These are phyloP conservation scores for Phytophthora sp. DNA, from an alignment of 352 stramenopile species.

Conservation along the genomic window DNA sequence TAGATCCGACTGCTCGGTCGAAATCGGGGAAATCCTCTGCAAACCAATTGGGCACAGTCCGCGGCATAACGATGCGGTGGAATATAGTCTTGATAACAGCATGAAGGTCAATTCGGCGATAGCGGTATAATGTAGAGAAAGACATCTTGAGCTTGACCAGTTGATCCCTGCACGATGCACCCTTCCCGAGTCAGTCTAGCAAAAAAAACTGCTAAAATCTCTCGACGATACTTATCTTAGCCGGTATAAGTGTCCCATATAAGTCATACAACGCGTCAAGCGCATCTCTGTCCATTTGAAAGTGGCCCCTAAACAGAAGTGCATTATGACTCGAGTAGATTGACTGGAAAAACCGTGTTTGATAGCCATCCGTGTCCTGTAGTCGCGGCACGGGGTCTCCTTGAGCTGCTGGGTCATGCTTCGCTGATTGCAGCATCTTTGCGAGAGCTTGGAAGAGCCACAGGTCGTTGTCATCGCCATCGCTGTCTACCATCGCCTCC, in stretches of 20 bases:
- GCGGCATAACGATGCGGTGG: not conserved
- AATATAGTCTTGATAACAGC: not conserved
- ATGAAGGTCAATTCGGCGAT: not conserved
- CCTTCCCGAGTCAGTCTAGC: not conserved
- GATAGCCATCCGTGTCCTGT: not conserved
- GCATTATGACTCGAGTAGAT: not conserved
- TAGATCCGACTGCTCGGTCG: constrained; percentile 3
- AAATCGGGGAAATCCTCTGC: constrained; percentile 1
- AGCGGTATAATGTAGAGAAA: constrained; percentile 1
- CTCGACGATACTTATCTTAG: not conserved
- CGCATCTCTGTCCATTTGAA: not conserved
- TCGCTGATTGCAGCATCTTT: no score
- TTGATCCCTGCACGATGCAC: not conserved
- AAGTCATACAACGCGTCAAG: not conserved
- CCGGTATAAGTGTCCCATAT: not conserved
- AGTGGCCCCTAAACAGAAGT: not conserved
- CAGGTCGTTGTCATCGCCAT: no score
- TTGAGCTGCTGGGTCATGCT: no score
- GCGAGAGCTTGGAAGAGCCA: no score
- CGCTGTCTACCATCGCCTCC: no score
- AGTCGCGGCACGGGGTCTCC: not conserved
- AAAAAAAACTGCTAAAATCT: not conserved
- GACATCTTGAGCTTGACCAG: not conserved
- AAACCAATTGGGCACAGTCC: not conserved
- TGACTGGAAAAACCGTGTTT: not conserved